Base-by-base conservation (phyloP, 169 alveolate species). In the Plasmodium gonderi region DNA sequence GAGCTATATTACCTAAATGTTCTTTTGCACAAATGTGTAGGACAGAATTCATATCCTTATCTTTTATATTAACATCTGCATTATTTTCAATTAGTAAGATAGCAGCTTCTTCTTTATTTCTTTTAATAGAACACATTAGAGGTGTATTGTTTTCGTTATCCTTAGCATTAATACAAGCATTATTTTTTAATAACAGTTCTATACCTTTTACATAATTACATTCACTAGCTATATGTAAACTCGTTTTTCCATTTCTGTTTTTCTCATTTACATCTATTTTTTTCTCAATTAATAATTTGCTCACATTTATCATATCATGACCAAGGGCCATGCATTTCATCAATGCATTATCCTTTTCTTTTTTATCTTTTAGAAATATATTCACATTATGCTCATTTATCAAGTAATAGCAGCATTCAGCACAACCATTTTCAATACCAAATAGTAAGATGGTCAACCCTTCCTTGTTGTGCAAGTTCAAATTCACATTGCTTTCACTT, bases 161-260 rank as follows among this genome's bases (percentile, higher is more conserved):
- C 20, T 29, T 38, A 69, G 65, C n/a, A 78, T 90, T 90, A 29
- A 90, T 90, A 36, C 74, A 64, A 26, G 94, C 94, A 64, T 90
- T 78, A 64, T 90, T 76, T 78, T 79, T 90, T 90, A 90, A 36
- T 51, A 90, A 78, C 44, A 78, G 38, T 77, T 90, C 94, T 29
- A 90, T 79, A 12, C 94, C 94, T 90, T 90, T 90, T 65, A 90
- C 31, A 67, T 78, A 77, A 79, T 90, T 90, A 65, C 74, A 42
- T 79, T 90, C 94, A 44, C 94, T 64, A 76, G 94, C 94, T 67
- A 90, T 44, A 77, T 90, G 94, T 20, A 90, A 79, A 36, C 94
- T 78, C 33, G 83, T 90, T 90, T 90, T 90, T 7, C 94, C 94
- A 44, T 77, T 47, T 90, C n/a, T 90, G 74, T 90, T 78, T 90